Evolutionary conservation across 225 moss, liverwort and hornwort species (phyloP), one percentile per base, ranked within the genome.

Genomic region (Sphagnum contortum): DNA sequence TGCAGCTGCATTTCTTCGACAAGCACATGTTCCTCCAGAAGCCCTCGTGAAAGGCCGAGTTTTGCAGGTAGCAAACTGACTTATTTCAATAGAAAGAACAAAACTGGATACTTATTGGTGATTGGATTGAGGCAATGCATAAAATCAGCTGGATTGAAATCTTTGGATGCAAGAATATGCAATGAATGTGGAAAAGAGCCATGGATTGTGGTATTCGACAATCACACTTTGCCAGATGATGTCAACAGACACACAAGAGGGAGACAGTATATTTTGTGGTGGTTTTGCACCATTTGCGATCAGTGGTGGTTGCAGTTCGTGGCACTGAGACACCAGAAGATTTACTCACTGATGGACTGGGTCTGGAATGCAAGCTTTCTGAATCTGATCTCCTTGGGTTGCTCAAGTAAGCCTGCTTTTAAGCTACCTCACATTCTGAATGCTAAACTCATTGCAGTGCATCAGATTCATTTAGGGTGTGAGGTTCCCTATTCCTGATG

Each of bases 321-420:
- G 93, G 93, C 8, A 93, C 90, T 10, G 93, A 93, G 78, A 88
- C 93, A 64, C 90, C 90, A 12, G 93, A 93, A 71, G 93, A 93
- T 71, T 79, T 93, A 50, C 73, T 93, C 45, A 93, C 90, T 8
- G 90, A 93, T 75, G 90, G 90, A 8, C 84, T 93, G 61, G 88
- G 88, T 48, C 78, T 78, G 57, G 93, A 90, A 70, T 74, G 83
- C 69, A 52, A 79, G 58, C 75, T 93, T 45, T 75, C 78, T 10
- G 74, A 86, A 10, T 83, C 88, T 29, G 90, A 93, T 70, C 81
- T 93, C 53, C 76, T 77, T 12, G 93, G 93, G 53, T 71, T 93
- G 64, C 82, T 90, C 2, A 66, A 88, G 92, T 92, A 83, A 74
- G 79, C 45, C n/a, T 47, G 48, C 12, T 53, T 61, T 13, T 61